Base-by-base conservation (phyloP, 176 grass and related monocot genomes). In the Aegilops sharonensis region DNA sequence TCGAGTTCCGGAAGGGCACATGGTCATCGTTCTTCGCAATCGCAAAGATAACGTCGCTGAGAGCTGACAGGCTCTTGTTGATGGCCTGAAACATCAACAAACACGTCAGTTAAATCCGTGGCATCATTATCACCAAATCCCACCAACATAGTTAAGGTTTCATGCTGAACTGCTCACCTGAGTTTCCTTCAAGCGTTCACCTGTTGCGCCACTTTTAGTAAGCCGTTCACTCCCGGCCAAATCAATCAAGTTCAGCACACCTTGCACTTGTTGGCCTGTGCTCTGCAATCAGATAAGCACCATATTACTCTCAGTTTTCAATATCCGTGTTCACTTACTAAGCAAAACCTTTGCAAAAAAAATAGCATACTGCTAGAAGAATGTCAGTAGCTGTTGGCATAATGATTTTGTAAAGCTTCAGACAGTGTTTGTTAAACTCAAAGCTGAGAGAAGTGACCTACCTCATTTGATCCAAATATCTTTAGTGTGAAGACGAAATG, bases 201-300 rank as follows among this genome's bases (percentile, higher is more conserved):
- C 94, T 4, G 92, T 97, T 11, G 90, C 87, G 18, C 97, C 97
- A 71, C 97, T 99, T 88, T 93, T 99, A 77, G 89, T 92, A 25
- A 99, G 90, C 8, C 97, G 94, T 35, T 99, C 97, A 34, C 97
- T 99, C 52, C 97, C 97, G n/a, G 97, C 97, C 68, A 99, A 87
- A 88, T 99, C 97, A 40, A 99, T 99, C 47, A 99, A 75, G 71
- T 99, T 99, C 50, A 99, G 84, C 6, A 96, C 68, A 2, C 97
- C 92, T 83, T 99, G 89, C 5, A 97, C 87, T 78, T 99, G 90
- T 75, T 99, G 94, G 39, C 95, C 89, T 0, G 97, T 99, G 85
- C 72, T 92, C 97, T 99, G 75, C 37, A 85, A 72, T 9, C 82
- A 68, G 4, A 29, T 70, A 32, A 54, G n/a, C 14, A 80, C 37